Conservation (phyloP, 495 filamentous ascomycete genomes). For the Xylaria bambusicola region DNA sequence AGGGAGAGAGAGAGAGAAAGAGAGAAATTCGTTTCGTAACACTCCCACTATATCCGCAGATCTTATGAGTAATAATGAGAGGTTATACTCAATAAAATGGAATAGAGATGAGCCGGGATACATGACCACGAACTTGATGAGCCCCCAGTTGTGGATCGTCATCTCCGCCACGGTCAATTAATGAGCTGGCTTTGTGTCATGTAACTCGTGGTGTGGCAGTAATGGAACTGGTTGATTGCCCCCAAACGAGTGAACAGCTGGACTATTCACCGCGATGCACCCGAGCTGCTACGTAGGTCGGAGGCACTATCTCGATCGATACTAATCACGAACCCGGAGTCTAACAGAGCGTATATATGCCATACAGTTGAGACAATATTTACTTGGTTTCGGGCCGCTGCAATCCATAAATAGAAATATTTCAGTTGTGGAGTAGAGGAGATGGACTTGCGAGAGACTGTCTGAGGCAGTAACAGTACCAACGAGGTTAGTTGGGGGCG, state of each 20-base stretch:
- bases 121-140: background rate
- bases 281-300: no score
- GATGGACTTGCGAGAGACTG: no score
- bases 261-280: constrained; percentile 7
- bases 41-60: background rate
- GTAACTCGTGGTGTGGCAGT: background rate
- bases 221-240: background rate
- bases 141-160: background rate
- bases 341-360: no score
- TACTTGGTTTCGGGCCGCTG: no score
- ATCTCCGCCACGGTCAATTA: background rate
- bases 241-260: background rate
- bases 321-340: no score
- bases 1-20: background rate
- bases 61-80: background rate
- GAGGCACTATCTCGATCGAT: no score
- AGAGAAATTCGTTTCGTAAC: background rate
- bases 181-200: background rate
- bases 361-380: no score
- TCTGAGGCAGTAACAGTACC: no score
- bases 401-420: no score
- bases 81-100: background rate
- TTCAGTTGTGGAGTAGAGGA: no score
- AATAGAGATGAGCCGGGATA: background rate
- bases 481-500: no score